Percentiles rank a stretch among this genome's conserved stretches.
Conservation (phyloP, 2,329 filamentous ascomycete species). For the Pseudogymnoascus sp. region DNA sequence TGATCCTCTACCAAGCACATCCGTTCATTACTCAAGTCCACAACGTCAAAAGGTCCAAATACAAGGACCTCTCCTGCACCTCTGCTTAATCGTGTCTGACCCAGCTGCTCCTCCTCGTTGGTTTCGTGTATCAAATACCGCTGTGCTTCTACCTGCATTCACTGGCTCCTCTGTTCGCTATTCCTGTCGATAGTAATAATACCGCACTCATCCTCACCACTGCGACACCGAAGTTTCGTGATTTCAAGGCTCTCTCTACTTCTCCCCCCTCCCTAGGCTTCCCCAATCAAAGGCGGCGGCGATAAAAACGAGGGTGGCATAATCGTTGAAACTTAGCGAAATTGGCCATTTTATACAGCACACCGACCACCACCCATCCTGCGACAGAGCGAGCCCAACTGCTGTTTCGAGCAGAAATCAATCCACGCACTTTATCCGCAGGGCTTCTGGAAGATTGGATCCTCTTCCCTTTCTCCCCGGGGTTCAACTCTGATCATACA, state of each 20-base stretch:
- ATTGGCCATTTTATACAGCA: conserved; percentile 8
- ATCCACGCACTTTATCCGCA: background rate
- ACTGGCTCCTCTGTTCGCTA: background rate
- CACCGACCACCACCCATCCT: background rate
- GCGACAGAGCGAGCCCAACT: background rate
- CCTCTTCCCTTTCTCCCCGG: background rate
- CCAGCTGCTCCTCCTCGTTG: background rate
- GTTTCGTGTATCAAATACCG: background rate
- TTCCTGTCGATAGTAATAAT: background rate
- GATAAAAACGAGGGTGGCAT: background rate
- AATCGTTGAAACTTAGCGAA: conserved; percentile 6
- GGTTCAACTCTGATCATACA: background rate
- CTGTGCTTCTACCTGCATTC: background rate
- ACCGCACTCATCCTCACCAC: background rate
- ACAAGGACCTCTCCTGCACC: background rate
- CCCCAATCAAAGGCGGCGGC: background rate
- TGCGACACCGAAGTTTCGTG: background rate
- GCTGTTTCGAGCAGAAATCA: background rate
- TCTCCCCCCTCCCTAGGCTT: background rate
- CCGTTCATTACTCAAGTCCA: background rate
- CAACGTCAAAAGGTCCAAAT: background rate
- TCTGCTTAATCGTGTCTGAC: background rate
- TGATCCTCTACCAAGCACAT: background rate
- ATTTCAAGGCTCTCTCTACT: background rate
- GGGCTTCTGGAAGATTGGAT: background rate